Base-by-base conservation (phyloP, 805 yeast species). In the Wickerhamiella kurtzmanii region DNA sequence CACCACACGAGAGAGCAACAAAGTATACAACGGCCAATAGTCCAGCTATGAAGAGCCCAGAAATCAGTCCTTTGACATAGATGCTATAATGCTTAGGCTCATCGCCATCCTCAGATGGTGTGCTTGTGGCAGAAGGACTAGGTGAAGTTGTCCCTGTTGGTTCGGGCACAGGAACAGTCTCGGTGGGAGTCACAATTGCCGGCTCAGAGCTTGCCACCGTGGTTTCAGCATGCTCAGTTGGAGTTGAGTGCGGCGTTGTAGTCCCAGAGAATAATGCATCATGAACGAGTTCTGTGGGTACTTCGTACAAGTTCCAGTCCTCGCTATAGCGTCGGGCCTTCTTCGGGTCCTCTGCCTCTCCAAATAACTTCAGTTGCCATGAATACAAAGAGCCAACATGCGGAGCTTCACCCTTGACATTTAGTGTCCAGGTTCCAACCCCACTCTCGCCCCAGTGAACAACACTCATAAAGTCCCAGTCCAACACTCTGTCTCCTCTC, bases 381-480 rank as follows among this genome's bases (percentile, higher is more conserved):
- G 73, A 68, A 40, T 72, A 64, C 38, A 92, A 70, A 21, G 40
- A 44, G 16, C 66, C 67, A 17, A 42, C 43, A 3, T 49, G 51
- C 5, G 62, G 67, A 17, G 60, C 63, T 15, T 45, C 49, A 44
- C 74, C 72, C n/a, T 61, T 58, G 1, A 88, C 88, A 53, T 72
- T 76, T 17, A 92, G 56, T 35, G 64, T 76, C 98, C 98, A 92
- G 3, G 73, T 76, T 9, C 99, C 99, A 21, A 64, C 64, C 2
- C 88, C 89, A 2, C 60, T 43, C 55, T 81, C 88, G 37, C 96
- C 96, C 96, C 97, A 92, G 62, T 92, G 97, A 1, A 95, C 96
- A n/a, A 92, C 97, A 9, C 89, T 75, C 85, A 88, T 85, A 60
- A 92, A 92, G 1, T 84, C 82, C 98, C 98, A 92, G 54, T 82